Evolutionary conservation across 2,329 filamentous ascomycete species (phyloP).

Genomic region (Xylaria digitata): DNA sequence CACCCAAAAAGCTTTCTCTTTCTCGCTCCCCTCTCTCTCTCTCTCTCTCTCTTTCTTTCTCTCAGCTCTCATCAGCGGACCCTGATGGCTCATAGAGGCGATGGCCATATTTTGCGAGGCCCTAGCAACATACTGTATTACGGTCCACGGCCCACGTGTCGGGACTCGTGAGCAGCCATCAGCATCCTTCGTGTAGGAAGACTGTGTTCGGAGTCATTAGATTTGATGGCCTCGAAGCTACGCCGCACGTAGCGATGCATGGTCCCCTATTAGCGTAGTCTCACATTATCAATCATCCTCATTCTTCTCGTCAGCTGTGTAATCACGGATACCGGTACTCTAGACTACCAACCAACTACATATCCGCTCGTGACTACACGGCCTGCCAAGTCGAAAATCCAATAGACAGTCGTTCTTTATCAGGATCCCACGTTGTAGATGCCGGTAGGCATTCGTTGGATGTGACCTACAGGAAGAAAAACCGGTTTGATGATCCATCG

Average conservation of each 20-base stretch:
- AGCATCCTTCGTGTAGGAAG: conserved; percentile 31
- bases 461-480: conserved; percentile 32
- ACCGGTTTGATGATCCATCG: conserved; percentile 27
- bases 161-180: conserved; percentile 34
- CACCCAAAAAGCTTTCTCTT: not conserved
- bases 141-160: conserved; percentile 28
- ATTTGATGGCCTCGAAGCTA: conserved; percentile 17
- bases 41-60: not conserved
- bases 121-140: conserved; percentile 3
- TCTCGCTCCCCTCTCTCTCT: not conserved
- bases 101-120: conserved; percentile 35
- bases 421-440: conserved; percentile 23
- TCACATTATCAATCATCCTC: conserved; percentile 12
- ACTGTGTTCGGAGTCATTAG: conserved; percentile 17
- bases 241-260: conserved; percentile 29
- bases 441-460: conserved; percentile 22
- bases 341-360: conserved; percentile 3
- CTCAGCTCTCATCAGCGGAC: conserved; percentile 21
- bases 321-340: conserved; percentile 19
- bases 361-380: conserved; percentile 18
- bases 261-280: conserved; percentile 25
- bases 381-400: conserved; percentile 8
- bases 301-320: conserved; percentile 18
- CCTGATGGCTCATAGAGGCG: not conserved
- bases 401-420: conserved; percentile 6